Conservation (phyloP, 1,139 yeast genomes). For the Lodderomyces metapsilosis region DNA sequence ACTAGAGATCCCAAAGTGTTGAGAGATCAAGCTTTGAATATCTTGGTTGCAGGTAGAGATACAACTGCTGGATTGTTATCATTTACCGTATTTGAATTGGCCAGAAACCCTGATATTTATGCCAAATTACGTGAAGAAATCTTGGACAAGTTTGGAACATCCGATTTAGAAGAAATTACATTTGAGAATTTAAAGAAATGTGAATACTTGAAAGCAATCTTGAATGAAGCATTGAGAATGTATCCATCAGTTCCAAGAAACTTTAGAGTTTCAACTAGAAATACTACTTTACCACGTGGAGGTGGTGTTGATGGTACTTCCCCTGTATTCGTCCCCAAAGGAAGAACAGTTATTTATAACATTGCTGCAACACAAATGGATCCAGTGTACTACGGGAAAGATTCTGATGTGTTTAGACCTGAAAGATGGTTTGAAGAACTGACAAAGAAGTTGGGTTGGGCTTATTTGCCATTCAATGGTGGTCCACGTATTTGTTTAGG, state of each 20-base stretch:
- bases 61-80: no score
- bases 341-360: conserved; percentile 35
- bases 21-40: conserved; percentile 45
- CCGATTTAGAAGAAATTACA: conserved; percentile 20
- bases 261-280: conserved; percentile 38
- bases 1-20: conserved; percentile 42
- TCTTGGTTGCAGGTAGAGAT: conserved; percentile 47
- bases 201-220: conserved; percentile 42
- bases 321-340: conserved; percentile 45
- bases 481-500: conserved; percentile 45
- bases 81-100: conserved; percentile 40
- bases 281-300: conserved; percentile 51
- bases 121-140: conserved; percentile 33
- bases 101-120: conserved; percentile 39
- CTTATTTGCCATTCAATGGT: conserved; percentile 43
- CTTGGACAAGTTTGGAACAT: conserved; percentile 28
- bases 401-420: conserved; percentile 42
- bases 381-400: conserved; percentile 40
- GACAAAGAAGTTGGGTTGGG: conserved; percentile 31
- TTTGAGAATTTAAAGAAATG: conserved; percentile 47
- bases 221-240: conserved; percentile 49
- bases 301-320: conserved; percentile 45
- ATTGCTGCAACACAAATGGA: conserved; percentile 43
- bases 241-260: conserved; percentile 54
- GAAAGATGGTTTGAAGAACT: conserved; percentile 43